Conservation (phyloP, 1,284 basidiomycete genomes). For the Cryptococcus neoformans region DNA sequence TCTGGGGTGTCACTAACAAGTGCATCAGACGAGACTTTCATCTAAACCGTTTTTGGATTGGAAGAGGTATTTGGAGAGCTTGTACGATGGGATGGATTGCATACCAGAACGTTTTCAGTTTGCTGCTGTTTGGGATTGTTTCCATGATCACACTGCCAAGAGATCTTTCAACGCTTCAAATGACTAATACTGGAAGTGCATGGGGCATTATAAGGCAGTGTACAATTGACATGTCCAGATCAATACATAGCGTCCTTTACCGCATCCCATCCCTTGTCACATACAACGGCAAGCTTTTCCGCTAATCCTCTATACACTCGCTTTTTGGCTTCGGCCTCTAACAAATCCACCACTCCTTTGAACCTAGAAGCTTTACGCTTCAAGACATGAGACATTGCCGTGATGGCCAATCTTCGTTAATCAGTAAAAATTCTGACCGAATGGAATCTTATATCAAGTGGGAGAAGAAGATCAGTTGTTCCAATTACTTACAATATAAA, state of each 20-base stretch:
- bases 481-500: background rate
- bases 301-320: slow-evolving; percentile 5
- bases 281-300: background rate
- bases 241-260: slow-evolving; percentile 27
- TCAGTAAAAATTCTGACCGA: background rate
- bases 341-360: slow-evolving; percentile 18
- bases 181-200: too few relatives aligned
- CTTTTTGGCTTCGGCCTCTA: slow-evolving; percentile 16
- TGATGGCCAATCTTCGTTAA: slow-evolving; percentile 65
- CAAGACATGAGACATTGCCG: slow-evolving; percentile 69
- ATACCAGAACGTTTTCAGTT: background rate
- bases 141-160: background rate
- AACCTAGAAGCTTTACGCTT: slow-evolving; percentile 51
- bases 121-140: background rate
- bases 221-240: background rate
- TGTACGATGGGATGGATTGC: slow-evolving; percentile 45
- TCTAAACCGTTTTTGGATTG: slow-evolving; percentile 33
- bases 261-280: slow-evolving; percentile 19
- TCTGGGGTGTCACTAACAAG: too few relatives aligned
- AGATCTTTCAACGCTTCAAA: background rate
- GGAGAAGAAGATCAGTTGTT: background rate
- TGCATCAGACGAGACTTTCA: slow-evolving; percentile 48
- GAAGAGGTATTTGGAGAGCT: slow-evolving; percentile 19
- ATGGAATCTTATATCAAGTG: background rate
- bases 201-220: background rate